A percentile compares a stretch with the other conserved stretches of the same genome.
Evolutionary conservation across 495 filamentous ascomycete genomes (phyloP).

Genomic region (Bathelium albidoporum): DNA sequence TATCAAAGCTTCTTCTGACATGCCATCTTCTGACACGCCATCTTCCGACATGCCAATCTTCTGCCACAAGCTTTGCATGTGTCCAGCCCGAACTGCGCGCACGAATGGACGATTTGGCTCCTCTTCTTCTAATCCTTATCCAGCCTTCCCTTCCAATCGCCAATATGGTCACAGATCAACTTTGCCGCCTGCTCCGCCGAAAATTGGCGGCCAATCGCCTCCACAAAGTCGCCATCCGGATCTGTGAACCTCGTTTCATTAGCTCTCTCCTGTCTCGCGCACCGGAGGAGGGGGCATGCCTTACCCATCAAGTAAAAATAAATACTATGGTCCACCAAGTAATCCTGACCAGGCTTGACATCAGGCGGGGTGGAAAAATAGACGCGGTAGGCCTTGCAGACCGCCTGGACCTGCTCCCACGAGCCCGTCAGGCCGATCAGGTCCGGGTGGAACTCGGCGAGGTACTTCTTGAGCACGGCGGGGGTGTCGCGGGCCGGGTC

Average conservation of each 20-base stretch:
- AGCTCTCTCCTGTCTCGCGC: neutral
- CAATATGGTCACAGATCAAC: slow-evolving; percentile 77
- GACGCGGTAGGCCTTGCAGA: slow-evolving; percentile 90
- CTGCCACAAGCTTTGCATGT: neutral
- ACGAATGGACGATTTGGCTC: neutral
- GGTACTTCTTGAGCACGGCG: slow-evolving; percentile 69
- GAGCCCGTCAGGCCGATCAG: slow-evolving; percentile 85
- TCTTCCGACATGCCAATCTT: too few species aligned
- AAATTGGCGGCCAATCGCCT: slow-evolving; percentile 90
- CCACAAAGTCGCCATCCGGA: slow-evolving; percentile 95
- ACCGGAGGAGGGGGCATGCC: too few species aligned
- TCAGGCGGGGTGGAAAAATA: slow-evolving; percentile 90
- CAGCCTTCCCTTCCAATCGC: slow-evolving; percentile 66
- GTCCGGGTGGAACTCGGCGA: slow-evolving; percentile 82
- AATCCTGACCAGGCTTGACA: slow-evolving; percentile 87
- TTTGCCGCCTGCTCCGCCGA: slow-evolving; percentile 75
- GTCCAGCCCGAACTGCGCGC: neutral
- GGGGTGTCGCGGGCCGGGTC: slow-evolving; percentile 88
- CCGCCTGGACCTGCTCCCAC: slow-evolving; percentile 80
- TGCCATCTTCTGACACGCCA: too few species aligned
- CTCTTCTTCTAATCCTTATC: slow-evolving; percentile 19
- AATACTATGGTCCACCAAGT: slow-evolving; percentile 95
- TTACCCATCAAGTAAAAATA: slow-evolving; percentile 97
- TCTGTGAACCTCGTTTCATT: slow-evolving; percentile 38
- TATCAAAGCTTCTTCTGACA: too few species aligned